A percentile compares a stretch with the other conserved stretches of the same genome.
These are phyloP conservation scores for Pestalotiopsis sp. DNA, from an alignment of 2,329 filamentous ascomycete genomes.

Conservation along the genomic window DNA sequence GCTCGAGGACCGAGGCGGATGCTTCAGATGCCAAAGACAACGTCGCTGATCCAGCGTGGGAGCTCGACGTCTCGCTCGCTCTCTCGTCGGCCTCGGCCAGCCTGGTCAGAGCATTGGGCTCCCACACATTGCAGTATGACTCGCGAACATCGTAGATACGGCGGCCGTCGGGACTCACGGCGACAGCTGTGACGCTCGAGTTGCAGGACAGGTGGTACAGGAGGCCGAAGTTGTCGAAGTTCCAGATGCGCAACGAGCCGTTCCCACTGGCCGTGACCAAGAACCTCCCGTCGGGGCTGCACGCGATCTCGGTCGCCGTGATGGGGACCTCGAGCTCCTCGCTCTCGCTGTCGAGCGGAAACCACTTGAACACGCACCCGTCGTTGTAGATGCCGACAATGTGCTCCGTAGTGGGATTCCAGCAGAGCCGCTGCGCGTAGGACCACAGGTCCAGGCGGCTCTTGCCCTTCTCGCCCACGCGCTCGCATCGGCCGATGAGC, in stretches of 20 bases:
- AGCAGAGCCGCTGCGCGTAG: too few species aligned
- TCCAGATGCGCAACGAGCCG: neutral
- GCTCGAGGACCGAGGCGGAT: neutral
- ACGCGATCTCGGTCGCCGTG: neutral
- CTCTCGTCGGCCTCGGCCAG: neutral
- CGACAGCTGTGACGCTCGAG: neutral
- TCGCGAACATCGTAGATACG: neutral
- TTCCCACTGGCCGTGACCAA: neutral
- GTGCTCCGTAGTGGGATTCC: too few species aligned
- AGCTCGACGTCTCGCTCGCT: neutral
- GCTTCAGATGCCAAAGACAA: neutral
- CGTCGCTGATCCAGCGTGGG: neutral
- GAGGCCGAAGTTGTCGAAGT: neutral
- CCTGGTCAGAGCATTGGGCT: neutral
- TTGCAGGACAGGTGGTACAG: neutral
- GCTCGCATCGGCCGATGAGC: neutral
- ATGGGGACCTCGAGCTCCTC: neutral
- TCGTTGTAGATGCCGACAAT: neutral
- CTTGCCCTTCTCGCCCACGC: neutral
- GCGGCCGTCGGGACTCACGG: neutral
- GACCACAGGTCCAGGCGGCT: neutral
- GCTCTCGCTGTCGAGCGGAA: neutral
- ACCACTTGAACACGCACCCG: neutral
- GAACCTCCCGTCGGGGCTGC: neutral
- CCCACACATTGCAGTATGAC: neutral